Percentiles rank a stretch among this genome's conserved stretches.
Conservation (phyloP, 2,329 filamentous ascomycete species). For the Sporothrix brasiliensis region DNA sequence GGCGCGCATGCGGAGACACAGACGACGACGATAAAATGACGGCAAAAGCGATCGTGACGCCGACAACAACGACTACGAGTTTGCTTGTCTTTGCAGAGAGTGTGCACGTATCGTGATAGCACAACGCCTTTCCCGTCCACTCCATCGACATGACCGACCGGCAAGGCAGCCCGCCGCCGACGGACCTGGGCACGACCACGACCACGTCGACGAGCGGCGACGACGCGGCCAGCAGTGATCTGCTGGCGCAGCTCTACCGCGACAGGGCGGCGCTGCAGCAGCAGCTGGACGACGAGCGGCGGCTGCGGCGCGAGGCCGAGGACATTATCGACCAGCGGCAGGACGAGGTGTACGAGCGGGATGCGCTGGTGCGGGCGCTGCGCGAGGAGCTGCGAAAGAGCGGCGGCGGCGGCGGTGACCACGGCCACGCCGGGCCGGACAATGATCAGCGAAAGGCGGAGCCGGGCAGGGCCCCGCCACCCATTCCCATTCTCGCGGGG, state of each 20-base stretch:
- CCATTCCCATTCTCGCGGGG: too few species aligned
- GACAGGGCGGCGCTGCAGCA: neutral
- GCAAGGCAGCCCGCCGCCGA: neutral
- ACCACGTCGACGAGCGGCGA: neutral
- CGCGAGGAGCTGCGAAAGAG: neutral
- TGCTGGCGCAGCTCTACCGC: neutral
- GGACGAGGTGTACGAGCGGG: conserved; percentile 18
- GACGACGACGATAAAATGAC: neutral
- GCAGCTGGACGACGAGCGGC: conserved; percentile 23
- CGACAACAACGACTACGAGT: too few species aligned
- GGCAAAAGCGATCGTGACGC: neutral
- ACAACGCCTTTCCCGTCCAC: neutral
- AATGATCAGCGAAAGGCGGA: neutral
- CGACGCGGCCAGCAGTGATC: neutral
- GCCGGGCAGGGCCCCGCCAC: neutral
- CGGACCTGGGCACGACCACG: neutral
- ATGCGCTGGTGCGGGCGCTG: neutral
- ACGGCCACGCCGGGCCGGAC: too few species aligned
- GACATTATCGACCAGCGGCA: conserved; percentile 28
- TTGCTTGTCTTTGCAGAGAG: too few species aligned
- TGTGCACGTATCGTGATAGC: too few species aligned
- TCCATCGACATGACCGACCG: neutral
- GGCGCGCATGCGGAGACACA: neutral
- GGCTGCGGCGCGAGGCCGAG: conserved; percentile 24
- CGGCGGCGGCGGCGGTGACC: too few species aligned